Conservation (phyloP, 1,139 yeast genomes). For the Scheffersomyces segobiensis region DNA sequence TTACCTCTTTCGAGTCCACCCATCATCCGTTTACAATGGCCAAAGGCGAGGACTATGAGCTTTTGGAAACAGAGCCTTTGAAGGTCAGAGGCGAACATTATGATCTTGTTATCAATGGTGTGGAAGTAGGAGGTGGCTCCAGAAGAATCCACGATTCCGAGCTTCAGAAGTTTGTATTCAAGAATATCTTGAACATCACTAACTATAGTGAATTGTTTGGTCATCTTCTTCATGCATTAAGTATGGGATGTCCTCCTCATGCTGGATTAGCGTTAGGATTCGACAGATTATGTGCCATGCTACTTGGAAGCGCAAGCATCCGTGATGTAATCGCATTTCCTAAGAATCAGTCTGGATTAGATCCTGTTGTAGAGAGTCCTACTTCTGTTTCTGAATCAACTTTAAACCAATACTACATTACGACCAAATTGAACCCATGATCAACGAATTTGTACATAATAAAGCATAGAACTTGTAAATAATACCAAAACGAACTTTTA, state of each 20-base stretch:
- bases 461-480: conserved; percentile 4
- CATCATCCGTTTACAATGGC: conserved; percentile 99
- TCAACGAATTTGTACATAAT: neutral
- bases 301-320: conserved; percentile 70
- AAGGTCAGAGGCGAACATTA: conserved; percentile 88
- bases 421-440: conserved; percentile 5
- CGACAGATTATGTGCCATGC: conserved; percentile 90
- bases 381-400: conserved; percentile 53
- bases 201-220: conserved; percentile 74
- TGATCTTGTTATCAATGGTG: conserved; percentile 91
- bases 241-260: conserved; percentile 97
- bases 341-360: conserved; percentile 84
- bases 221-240: conserved; percentile 77
- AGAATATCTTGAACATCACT: conserved; percentile 52
- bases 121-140: conserved; percentile 97
- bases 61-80: conserved; percentile 56
- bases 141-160: conserved; percentile 87
- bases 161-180: conserved; percentile 70
- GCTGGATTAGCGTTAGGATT: conserved; percentile 97
- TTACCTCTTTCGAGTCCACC: conserved; percentile 57
- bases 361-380: conserved; percentile 87
- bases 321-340: conserved; percentile 97
- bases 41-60: conserved; percentile 62
- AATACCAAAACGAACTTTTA: neutral
- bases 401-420: conserved; percentile 52